phyloP scores from a whole-genome alignment of 129 eudicot genomes.

The Chrysanthemum seticuspe region DNA sequence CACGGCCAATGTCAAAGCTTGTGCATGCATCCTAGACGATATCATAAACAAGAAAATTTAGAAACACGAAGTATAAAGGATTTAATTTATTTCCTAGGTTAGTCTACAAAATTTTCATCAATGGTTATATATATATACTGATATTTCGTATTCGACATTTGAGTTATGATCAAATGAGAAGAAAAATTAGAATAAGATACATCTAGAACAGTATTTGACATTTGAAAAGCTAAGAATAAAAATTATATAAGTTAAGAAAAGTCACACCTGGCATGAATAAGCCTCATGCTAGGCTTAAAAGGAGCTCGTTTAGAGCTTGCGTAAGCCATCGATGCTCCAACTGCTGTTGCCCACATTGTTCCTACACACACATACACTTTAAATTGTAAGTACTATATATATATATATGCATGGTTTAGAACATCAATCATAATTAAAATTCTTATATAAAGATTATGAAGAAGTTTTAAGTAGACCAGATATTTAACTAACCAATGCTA shows the following conservation, averaged over 20 bases:
- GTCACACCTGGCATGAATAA: constrained; percentile 79
- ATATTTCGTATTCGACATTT: too few relatives aligned
- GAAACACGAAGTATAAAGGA: too few relatives aligned
- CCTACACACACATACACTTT: background rate
- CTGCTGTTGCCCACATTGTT: constrained; percentile 73
- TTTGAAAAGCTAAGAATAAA: background rate
- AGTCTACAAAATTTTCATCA: too few relatives aligned
- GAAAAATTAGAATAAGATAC: too few relatives aligned
- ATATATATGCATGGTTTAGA: background rate
- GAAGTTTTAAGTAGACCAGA: background rate
- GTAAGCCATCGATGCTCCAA: constrained; percentile 76
- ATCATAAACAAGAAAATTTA: too few relatives aligned
- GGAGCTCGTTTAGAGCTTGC: constrained; percentile 51
- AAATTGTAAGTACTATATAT: background rate
- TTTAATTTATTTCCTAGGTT: too few relatives aligned
- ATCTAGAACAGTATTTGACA: background rate
- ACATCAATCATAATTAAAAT: background rate
- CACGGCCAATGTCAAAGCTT: constrained; percentile 82
- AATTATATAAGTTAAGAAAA: background rate
- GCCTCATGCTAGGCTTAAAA: constrained; percentile 84
- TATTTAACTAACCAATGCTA: constrained; percentile 61
- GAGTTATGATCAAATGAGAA: too few relatives aligned
- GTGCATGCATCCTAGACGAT: constrained; percentile 80
- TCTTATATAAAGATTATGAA: background rate
- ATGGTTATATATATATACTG: too few relatives aligned